These are phyloP conservation scores for Eucalyptus rudis DNA, from an alignment of 345 rosid genomes.

Conservation along the genomic window DNA sequence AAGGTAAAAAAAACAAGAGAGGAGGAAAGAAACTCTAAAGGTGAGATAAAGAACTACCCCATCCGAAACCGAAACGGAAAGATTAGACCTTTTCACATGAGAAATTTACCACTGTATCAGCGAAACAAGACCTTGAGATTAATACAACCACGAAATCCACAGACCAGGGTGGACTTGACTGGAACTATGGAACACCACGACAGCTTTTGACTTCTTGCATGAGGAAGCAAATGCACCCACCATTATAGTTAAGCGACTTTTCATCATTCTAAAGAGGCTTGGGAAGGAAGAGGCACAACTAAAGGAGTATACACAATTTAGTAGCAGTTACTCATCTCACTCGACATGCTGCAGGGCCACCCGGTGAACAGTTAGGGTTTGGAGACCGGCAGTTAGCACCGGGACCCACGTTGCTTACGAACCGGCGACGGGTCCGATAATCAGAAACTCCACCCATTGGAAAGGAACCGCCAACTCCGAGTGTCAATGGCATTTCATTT, in stretches of 20 bases:
- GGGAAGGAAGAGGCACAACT: constrained; percentile 21
- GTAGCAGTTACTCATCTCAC: constrained; percentile 43
- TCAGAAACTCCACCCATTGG: constrained; percentile 68
- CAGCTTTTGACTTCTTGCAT: background rate
- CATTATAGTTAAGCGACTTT: background rate
- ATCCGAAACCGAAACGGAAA: background rate
- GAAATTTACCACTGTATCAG: background rate
- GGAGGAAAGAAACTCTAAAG: background rate
- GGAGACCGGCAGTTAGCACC: constrained; percentile 74
- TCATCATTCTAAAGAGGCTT: constrained; percentile 7
- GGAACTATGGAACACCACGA: background rate
- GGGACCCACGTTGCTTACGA: constrained; percentile 60
- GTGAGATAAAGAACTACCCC: background rate
- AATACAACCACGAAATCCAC: background rate
- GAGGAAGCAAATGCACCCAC: background rate
- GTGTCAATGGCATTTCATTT: constrained; percentile 26
- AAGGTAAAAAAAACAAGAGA: background rate
- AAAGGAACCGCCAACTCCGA: constrained; percentile 27
- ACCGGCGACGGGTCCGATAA: constrained; percentile 46
- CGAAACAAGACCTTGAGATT: background rate
- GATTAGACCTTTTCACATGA: background rate
- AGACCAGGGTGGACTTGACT: background rate
- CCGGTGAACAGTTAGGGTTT: constrained; percentile 61
- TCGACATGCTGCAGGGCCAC: constrained; percentile 71
- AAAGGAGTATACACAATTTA: constrained; percentile 19